A percentile compares a stretch with the other conserved stretches of the same genome.
phyloP scores from a whole-genome alignment of 306 rosid species.

The Fagus sylvatica region DNA sequence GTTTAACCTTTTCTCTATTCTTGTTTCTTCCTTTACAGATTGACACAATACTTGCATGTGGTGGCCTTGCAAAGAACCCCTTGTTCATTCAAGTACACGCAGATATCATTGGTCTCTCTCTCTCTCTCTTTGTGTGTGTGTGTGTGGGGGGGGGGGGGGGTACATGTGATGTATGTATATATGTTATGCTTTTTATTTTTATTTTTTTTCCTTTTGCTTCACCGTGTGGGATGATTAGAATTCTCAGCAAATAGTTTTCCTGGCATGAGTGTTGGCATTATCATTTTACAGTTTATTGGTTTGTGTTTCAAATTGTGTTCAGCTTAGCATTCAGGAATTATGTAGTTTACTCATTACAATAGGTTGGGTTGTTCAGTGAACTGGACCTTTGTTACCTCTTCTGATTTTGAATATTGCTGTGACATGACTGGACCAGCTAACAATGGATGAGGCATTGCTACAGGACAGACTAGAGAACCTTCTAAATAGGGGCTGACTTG shows the following conservation, averaged over 20 bases:
- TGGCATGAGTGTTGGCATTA: neutral
- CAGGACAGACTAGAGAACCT: neutral
- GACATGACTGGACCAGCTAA: slow-evolving; percentile 10
- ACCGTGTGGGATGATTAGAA: neutral
- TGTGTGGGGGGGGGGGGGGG: neutral
- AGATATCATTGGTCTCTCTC: slow-evolving; percentile 68
- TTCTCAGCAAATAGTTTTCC: neutral
- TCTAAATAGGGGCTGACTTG: neutral
- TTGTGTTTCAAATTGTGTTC: slow-evolving; percentile 4
- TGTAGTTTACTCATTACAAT: slow-evolving; percentile 13
- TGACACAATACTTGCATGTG: slow-evolving; percentile 87
- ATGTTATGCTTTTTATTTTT: neutral
- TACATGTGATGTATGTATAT: neutral
- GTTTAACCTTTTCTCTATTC: slow-evolving; percentile 23
- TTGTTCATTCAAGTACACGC: slow-evolving; percentile 93
- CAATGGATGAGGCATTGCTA: neutral
- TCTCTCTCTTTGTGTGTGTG: slow-evolving; percentile 14
- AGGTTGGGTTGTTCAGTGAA: slow-evolving; percentile 23
- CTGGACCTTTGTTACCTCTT: slow-evolving; percentile 14
- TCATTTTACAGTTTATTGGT: neutral
- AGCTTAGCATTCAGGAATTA: neutral
- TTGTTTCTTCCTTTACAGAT: slow-evolving; percentile 50
- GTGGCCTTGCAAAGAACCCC: slow-evolving; percentile 87
- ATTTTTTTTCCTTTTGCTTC: neutral
- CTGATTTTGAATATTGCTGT: slow-evolving; percentile 11